A percentile compares a stretch with the other conserved stretches of the same genome.
phyloP scores from a whole-genome alignment of 202 grass and related monocot species.

The Setaria italica region DNA sequence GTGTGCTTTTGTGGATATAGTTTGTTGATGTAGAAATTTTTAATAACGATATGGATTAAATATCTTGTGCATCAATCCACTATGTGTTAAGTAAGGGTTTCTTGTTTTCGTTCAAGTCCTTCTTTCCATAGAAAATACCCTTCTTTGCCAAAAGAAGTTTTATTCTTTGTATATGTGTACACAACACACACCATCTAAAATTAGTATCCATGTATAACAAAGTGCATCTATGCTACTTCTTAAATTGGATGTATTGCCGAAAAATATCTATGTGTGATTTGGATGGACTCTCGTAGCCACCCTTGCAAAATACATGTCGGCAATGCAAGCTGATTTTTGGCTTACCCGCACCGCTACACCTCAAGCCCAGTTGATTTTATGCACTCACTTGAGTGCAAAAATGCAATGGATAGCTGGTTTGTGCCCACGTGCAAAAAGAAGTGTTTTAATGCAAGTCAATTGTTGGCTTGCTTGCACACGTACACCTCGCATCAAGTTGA shows the following conservation, averaged over 20 bases:
- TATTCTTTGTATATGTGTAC: not conserved
- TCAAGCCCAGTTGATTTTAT: not conserved
- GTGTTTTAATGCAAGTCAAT: too few relatives aligned
- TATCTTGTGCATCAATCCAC: not conserved
- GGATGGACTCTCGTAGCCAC: fast-evolving
- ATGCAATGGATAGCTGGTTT: too few relatives aligned
- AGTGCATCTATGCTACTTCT: not conserved
- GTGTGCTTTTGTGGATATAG: not conserved
- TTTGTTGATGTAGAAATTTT: not conserved
- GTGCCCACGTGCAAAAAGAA: too few relatives aligned
- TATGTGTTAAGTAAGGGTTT: not conserved
- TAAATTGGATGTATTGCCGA: not conserved
- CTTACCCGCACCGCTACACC: too few relatives aligned
- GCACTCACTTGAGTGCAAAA: too few relatives aligned
- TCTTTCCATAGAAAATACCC: not conserved
- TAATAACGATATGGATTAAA: not conserved
- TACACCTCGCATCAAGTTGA: too few relatives aligned
- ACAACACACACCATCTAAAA: not conserved
- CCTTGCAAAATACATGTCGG: not conserved
- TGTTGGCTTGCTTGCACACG: too few relatives aligned
- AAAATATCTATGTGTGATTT: not conserved
- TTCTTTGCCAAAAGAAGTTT: not conserved
- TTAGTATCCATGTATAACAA: not conserved
- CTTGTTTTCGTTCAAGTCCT: not conserved
- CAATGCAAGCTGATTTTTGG: fast-evolving